A percentile compares a stretch with the other conserved stretches of the same genome.
Conservation (phyloP, 768 basidiomycete species). For the Termitomyces sp. region DNA sequence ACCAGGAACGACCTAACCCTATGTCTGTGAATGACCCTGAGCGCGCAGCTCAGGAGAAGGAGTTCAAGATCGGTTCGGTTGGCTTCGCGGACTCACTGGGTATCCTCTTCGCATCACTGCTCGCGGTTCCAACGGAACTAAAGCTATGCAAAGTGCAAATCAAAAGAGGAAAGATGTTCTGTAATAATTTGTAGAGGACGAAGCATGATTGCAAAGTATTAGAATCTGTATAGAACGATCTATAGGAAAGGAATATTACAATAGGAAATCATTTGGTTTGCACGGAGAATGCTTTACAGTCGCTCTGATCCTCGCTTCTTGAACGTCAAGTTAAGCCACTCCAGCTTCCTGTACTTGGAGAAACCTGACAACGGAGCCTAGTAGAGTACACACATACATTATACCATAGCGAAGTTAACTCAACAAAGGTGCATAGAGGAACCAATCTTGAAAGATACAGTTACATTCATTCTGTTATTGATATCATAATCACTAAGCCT, state of each 20-base stretch:
- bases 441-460: too few species aligned
- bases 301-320: too few species aligned
- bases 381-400: too few species aligned
- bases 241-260: neutral
- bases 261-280: too few species aligned
- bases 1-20: constrained; percentile 60
- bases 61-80: constrained; percentile 89
- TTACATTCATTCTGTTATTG: too few species aligned
- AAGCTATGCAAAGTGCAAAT: constrained; percentile 71
- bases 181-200: constrained; percentile 48
- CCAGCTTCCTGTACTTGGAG: too few species aligned
- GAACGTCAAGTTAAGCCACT: too few species aligned
- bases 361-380: too few species aligned
- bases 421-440: too few species aligned
- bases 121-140: constrained; percentile 73
- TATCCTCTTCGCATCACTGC: constrained; percentile 57
- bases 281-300: too few species aligned
- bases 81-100: constrained; percentile 86
- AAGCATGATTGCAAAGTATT: neutral
- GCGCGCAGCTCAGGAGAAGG: constrained; percentile 68
- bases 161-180: constrained; percentile 64
- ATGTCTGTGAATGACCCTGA: constrained; percentile 46
- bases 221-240: neutral
- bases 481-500: too few species aligned
- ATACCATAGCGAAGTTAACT: too few species aligned